A percentile compares a stretch with the other conserved stretches of the same genome.
Conservation (phyloP, 2,329 filamentous ascomycete genomes). For the Monosporascus sp. region DNA sequence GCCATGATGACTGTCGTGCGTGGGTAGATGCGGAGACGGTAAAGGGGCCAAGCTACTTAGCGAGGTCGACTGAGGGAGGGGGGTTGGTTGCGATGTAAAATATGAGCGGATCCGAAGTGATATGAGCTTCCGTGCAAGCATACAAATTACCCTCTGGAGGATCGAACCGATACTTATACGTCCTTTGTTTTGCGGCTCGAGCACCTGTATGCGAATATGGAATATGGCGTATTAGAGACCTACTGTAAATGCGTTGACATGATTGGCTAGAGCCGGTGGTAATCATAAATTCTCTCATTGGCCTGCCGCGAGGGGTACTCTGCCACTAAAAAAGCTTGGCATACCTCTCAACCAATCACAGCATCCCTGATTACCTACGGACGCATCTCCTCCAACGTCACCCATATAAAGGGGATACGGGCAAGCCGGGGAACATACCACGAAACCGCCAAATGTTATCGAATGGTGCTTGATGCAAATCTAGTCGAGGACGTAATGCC, state of each 20-base stretch:
- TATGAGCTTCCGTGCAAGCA: too few species aligned
- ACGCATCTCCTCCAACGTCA: too few species aligned
- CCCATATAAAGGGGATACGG: too few species aligned
- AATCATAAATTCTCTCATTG: constrained; percentile 14
- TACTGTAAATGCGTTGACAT: constrained; percentile 7
- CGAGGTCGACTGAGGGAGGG: not conserved
- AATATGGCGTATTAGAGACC: not conserved
- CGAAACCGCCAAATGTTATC: too few species aligned
- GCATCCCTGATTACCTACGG: constrained; percentile 8
- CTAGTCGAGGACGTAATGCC: too few species aligned
- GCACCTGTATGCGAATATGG: not conserved
- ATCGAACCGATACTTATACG: constrained; percentile 5
- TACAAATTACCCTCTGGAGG: not conserved
- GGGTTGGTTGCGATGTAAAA: not conserved
- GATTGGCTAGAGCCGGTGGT: constrained; percentile 9
- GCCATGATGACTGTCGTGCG: constrained; percentile 24
- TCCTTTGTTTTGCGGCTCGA: not conserved
- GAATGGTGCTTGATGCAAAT: too few species aligned
- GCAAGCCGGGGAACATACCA: too few species aligned
- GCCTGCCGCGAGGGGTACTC: not conserved
- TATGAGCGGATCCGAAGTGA: not conserved
- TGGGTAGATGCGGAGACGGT: not conserved
- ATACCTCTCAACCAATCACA: constrained; percentile 6
- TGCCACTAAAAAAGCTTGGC: not conserved
- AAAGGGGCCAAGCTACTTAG: not conserved